phyloP scores from a whole-genome alignment of 1,139 yeast species.

The Scheffersomyces illinoinensis region DNA sequence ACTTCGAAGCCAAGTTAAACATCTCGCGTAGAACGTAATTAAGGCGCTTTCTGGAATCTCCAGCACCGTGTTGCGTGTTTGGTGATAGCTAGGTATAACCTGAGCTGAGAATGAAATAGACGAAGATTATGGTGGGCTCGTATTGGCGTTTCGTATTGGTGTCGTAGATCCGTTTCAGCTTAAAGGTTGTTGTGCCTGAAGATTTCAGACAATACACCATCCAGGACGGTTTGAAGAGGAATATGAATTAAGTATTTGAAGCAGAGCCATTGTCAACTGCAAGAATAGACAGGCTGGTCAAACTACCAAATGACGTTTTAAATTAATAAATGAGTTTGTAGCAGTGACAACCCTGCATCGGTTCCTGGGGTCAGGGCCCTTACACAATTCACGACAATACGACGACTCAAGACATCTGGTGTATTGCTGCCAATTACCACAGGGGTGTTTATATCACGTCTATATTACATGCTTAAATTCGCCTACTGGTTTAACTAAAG shows the following conservation, averaged over 20 bases:
- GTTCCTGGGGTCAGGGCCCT: neutral
- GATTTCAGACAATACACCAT: neutral
- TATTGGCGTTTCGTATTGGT: neutral
- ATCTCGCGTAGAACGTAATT: neutral
- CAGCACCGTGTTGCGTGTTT: neutral
- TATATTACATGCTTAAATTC: neutral
- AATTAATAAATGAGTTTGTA: neutral
- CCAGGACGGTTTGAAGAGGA: neutral
- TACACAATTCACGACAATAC: neutral
- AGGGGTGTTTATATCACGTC: neutral
- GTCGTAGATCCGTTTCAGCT: too few species aligned
- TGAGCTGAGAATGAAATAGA: neutral
- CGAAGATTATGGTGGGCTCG: neutral
- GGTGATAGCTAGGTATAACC: neutral
- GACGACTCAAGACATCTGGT: neutral
- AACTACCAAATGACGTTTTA: neutral
- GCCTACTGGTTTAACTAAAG: neutral
- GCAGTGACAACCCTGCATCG: neutral
- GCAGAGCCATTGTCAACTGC: neutral
- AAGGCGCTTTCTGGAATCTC: neutral
- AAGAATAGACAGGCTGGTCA: too few species aligned
- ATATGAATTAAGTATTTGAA: neutral
- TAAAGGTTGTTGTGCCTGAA: neutral
- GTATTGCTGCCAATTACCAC: neutral
- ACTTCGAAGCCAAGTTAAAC: neutral